Evolutionary conservation across 805 yeast genomes (phyloP).

Genomic region (Wickerhamiella bombiphila): DNA sequence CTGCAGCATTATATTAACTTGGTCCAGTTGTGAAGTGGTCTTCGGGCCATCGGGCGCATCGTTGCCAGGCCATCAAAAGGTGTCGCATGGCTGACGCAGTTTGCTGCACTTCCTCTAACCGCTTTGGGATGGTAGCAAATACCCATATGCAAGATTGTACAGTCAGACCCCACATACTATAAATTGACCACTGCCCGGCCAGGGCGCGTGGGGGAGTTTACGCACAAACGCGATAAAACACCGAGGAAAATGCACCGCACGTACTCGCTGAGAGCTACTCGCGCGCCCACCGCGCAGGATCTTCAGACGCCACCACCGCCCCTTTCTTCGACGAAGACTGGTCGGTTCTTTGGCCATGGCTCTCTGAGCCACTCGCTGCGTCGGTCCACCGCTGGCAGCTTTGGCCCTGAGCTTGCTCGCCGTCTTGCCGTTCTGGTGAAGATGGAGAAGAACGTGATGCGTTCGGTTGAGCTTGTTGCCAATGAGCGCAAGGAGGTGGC

Average conservation of each 20-base stretch:
- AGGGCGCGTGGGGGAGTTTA: too few species aligned
- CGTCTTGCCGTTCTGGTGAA: slow-evolving; percentile 83
- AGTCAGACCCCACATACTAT: neutral
- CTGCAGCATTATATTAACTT: too few species aligned
- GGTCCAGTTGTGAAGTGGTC: too few species aligned
- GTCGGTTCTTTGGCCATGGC: slow-evolving; percentile 81
- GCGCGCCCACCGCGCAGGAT: slow-evolving; percentile 97
- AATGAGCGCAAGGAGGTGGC: slow-evolving; percentile 93
- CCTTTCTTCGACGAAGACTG: slow-evolving; percentile 69
- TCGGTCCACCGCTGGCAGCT: slow-evolving; percentile 74
- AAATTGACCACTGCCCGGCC: too few species aligned
- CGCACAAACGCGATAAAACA: neutral
- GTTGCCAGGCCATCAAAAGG: too few species aligned
- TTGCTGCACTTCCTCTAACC: neutral
- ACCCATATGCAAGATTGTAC: neutral
- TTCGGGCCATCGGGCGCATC: too few species aligned
- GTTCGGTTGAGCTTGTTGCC: slow-evolving; percentile 84
- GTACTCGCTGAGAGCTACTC: slow-evolving; percentile 82
- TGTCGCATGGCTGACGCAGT: too few species aligned
- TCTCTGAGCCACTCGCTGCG: slow-evolving; percentile 33
- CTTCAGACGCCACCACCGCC: slow-evolving; percentile 92
- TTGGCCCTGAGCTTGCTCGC: slow-evolving; percentile 90
- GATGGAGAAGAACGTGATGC: slow-evolving; percentile 91
- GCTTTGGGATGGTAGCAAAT: neutral
- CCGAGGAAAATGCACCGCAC: slow-evolving; percentile 75